Percentiles rank a stretch among this genome's conserved stretches.
These are phyloP conservation scores for Yamadazyma triangularis DNA, from an alignment of 1,139 yeast species.

Conservation along the genomic window DNA sequence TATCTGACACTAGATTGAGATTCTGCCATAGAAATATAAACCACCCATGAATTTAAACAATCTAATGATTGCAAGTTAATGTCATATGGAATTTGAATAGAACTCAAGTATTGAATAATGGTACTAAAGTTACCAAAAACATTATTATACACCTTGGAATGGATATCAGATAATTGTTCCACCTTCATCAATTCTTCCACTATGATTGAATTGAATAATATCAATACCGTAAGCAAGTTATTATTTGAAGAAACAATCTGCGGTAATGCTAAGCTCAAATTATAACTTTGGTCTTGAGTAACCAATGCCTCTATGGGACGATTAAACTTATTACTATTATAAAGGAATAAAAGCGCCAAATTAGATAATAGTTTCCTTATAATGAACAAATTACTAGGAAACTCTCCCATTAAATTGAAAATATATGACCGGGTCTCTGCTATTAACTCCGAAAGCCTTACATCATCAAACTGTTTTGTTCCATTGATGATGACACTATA, in stretches of 20 bases:
- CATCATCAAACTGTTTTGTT: constrained; percentile 10
- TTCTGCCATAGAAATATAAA: constrained; percentile 32
- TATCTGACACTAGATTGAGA: constrained; percentile 32
- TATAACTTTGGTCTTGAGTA: background rate
- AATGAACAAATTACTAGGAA: constrained; percentile 16
- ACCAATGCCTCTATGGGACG: constrained; percentile 11
- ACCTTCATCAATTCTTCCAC: constrained; percentile 52
- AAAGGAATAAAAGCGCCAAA: constrained; percentile 46
- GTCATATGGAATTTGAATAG: constrained; percentile 3
- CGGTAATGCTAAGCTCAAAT: background rate
- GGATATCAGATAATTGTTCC: constrained; percentile 22
- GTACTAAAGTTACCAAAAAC: constrained; percentile 16
- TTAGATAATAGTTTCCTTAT: constrained; percentile 44
- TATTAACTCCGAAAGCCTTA: constrained; percentile 6
- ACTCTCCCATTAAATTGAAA: constrained; percentile 1
- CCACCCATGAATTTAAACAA: constrained; percentile 31
- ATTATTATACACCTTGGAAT: constrained; percentile 21
- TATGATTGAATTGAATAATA: constrained; percentile 43
- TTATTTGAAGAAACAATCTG: constrained; percentile 4
- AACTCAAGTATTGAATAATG: constrained; percentile 6
- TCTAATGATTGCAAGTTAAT: constrained; percentile 22
- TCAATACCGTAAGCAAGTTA: constrained; percentile 9
- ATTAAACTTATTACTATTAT: constrained; percentile 18
- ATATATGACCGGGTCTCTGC: constrained; percentile 8
- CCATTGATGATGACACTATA: constrained; percentile 55